Base-by-base conservation (phyloP, 306 rosid species). In the Albizia julibrissin region DNA sequence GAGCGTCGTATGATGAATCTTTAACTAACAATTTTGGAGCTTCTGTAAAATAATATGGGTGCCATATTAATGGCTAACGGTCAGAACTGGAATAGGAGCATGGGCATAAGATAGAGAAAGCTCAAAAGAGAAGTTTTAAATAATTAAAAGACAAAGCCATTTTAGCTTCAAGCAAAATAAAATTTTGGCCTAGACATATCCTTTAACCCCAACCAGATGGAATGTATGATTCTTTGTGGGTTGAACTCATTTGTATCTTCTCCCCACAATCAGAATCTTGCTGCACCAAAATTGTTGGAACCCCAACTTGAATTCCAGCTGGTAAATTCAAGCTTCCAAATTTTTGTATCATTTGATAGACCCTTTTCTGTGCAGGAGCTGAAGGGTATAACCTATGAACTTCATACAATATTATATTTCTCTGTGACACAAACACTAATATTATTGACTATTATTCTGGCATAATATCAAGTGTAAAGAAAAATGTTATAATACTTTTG, bases 61-160 rank as follows among this genome's bases (percentile, higher is more conserved):
- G 8, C 72, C 72, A 21, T 34, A 15, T 15, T 37, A 27, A 7
- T 46, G 72, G 1, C 40, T 47, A 19, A 68, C 16, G 14, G 72
- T 68, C 11, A 79, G 16, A 4, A 42, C 18, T 1, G 0, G 15
- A 0, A 8, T 6, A 72, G 81, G 90, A 77, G 31, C 31, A 29
- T 29, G 31, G 31, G 31, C 31, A 29, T 29, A 29, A 29, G 84
- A 75, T 8, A 87, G 80, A 0, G 87, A 87, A 46, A 85, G 85
- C 66, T 66, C 72, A 24, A 82, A 85, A 1, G 85, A 67, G 10
- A 80, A 87, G n/a, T 54, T 34, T 10, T 83, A 85, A 18, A 87
- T 43, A 49, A 88, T 85, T 80, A 83, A 77, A 77, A 0, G 80
- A 74, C 75, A 86, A 8, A 2, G 82, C 84, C 69, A 86, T 59